Evolutionary conservation across 352 stramenopile species (phyloP).

Genomic region (Thraustochytrium striatum): DNA sequence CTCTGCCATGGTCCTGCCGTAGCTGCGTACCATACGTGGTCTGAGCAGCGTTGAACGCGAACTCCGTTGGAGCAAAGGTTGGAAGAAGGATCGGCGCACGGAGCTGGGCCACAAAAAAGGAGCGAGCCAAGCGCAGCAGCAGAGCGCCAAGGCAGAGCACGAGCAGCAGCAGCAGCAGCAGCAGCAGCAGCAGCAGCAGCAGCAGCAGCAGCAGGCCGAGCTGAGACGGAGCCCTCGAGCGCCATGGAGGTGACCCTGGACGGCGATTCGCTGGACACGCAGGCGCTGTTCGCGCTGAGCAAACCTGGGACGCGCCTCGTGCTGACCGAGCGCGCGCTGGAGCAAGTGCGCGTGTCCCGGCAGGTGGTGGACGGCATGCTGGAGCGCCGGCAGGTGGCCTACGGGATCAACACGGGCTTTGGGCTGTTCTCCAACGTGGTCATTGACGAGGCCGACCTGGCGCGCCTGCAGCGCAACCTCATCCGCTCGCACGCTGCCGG

Average conservation of each 20-base stretch:
- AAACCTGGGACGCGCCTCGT: background rate
- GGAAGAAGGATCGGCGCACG: no score
- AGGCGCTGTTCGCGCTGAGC: background rate
- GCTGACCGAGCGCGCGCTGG: background rate
- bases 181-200: background rate
- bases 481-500: slow-evolving; percentile 59
- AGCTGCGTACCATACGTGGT: no score
- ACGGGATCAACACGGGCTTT: slow-evolving; percentile 87
- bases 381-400: slow-evolving; percentile 50
- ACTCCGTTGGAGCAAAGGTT: no score
- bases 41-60: no score
- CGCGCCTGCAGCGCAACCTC: slow-evolving; percentile 69
- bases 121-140: background rate
- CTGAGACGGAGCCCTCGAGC: background rate
- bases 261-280: slow-evolving; percentile 17
- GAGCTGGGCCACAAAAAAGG: no score
- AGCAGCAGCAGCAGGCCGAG: background rate
- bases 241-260: background rate
- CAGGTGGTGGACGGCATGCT: slow-evolving; percentile 25
- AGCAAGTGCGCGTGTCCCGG: background rate
- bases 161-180: background rate
- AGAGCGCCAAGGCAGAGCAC: background rate
- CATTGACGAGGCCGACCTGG: slow-evolving; percentile 73
- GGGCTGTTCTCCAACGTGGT: slow-evolving; percentile 82
- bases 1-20: no score